Percentiles rank a stretch among this genome's conserved stretches.
Conservation (phyloP, 768 basidiomycete genomes). For the Xerocomellus intermedius region DNA sequence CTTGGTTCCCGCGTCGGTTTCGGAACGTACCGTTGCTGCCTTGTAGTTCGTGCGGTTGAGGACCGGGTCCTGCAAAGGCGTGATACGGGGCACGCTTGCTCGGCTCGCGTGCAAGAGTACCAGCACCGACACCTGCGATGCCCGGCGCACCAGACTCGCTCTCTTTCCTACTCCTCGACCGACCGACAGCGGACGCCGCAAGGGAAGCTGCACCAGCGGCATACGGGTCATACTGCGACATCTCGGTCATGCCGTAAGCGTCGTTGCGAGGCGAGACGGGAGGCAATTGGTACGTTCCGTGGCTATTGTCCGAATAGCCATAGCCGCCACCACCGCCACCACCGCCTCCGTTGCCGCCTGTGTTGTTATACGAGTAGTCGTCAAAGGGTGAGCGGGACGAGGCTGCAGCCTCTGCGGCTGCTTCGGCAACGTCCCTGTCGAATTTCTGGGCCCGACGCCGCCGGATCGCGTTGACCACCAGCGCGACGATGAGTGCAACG, state of each 20-base stretch:
- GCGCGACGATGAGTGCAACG: conserved; percentile 47
- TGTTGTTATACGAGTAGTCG: conserved; percentile 37
- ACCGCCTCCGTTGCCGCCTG: conserved; percentile 18
- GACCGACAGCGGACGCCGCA: conserved; percentile 21
- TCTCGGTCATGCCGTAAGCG: conserved; percentile 52
- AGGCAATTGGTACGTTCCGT: conserved; percentile 57
- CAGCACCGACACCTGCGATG: conserved; percentile 37
- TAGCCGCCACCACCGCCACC: conserved; percentile 25
- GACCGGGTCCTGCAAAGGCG: conserved; percentile 37
- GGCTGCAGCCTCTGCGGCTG: conserved; percentile 62
- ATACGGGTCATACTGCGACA: conserved; percentile 40
- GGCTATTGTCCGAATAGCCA: conserved; percentile 49
- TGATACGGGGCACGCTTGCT: conserved; percentile 36
- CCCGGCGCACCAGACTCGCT: conserved; percentile 38
- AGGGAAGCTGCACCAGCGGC: conserved; percentile 21
- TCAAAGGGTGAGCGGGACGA: conserved; percentile 52
- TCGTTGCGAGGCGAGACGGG: conserved; percentile 41
- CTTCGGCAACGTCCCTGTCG: conserved; percentile 72
- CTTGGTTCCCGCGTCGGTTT: conserved; percentile 24
- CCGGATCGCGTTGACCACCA: conserved; percentile 53
- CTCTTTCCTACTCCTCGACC: conserved; percentile 28
- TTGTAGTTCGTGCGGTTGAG: conserved; percentile 19
- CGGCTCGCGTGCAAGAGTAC: conserved; percentile 29
- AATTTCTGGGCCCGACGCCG: conserved; percentile 63
- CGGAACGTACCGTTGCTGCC: conserved; percentile 14